Evolutionary conservation across 495 filamentous ascomycete species (phyloP), one percentile per base, ranked within the genome.

Genomic region (Monascus purpureus): DNA sequence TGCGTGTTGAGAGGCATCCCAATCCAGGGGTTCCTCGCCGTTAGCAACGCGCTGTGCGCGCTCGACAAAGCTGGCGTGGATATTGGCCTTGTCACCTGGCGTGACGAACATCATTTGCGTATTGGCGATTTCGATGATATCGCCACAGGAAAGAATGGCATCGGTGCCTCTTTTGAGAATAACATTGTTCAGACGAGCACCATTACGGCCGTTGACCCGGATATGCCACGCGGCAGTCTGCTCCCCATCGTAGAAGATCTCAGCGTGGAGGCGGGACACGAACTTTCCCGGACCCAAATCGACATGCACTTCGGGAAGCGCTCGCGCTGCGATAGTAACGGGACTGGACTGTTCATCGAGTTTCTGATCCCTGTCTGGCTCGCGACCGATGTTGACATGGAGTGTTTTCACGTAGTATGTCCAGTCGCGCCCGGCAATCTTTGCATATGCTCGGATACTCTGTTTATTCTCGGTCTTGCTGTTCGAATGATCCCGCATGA

Each of bases 21-120:
- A 61, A 2, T 49, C 37, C 8, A 47, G 46, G 18, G 58, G 50
- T 24, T 66, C 57, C 27, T 65, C 57, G n/a, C 61, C 60, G 29
- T 53, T 55, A 6, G 53, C 59, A 15, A 67, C 51, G 29, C 60
- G 63, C 40, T 65, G 53, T 12, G 59, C 36, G 47, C 68, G 31
- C 41, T 73, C 49, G 49, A 74, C 38, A 52, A 75, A 54, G 54
- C 58, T 53, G 31, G 67, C 53, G 35, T 72, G 42, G 34, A 90
- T 74, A n/a, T 67, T 49, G 49, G 66, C 55, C 41, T 69, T 51
- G 52, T 71, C 57, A 40, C 69, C 53, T n/a, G 90, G 84, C 15
- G 87, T 68, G 12, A 94, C 80, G 58, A 96, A 97, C 72, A 96
- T 85, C 90, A 97, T 97, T 59, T 96, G 85, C 4, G 83, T 75